Percentiles rank a stretch among this genome's conserved stretches.
These are phyloP conservation scores for Fusarium sp. DNA, from an alignment of 2,329 filamentous ascomycete species.

Conservation along the genomic window DNA sequence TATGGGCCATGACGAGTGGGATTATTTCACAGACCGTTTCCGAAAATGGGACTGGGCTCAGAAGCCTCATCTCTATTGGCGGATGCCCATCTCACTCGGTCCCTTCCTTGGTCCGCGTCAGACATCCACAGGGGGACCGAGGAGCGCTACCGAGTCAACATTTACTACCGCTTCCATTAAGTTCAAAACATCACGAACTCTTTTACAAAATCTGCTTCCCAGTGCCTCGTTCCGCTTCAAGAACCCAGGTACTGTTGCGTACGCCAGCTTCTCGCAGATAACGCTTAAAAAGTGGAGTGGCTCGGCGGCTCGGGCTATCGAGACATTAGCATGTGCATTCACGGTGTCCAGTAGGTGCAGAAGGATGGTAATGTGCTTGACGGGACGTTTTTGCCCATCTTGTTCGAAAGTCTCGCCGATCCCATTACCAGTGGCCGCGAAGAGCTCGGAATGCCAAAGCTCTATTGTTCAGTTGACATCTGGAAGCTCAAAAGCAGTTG, in stretches of 20 bases:
- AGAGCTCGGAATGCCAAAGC: constrained; percentile 60
- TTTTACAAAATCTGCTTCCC: constrained; percentile 54
- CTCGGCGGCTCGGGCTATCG: constrained; percentile 69
- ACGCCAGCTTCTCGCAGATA: constrained; percentile 57
- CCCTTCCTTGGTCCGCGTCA: constrained; percentile 28
- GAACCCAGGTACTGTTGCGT: constrained; percentile 58
- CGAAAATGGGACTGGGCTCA: constrained; percentile 27
- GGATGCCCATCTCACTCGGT: constrained; percentile 42
- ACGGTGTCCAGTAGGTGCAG: constrained; percentile 68
- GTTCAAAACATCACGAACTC: constrained; percentile 62
- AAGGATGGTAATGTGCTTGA: constrained; percentile 57
- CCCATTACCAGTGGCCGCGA: constrained; percentile 70
- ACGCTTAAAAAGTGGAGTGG: constrained; percentile 67
- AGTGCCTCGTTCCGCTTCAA: constrained; percentile 62
- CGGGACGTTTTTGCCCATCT: constrained; percentile 1
- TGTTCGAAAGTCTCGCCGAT: constrained; percentile 56
- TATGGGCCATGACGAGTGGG: constrained; percentile 39
- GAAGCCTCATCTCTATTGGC: constrained; percentile 27
- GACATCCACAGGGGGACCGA: constrained; percentile 38
- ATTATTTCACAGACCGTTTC: constrained; percentile 25
- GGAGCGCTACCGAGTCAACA: background rate
- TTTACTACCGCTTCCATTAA: constrained; percentile 60
- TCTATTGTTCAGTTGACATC: constrained; percentile 1
- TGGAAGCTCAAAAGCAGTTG: background rate
- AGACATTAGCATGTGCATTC: constrained; percentile 69